Evolutionary conservation across 1,284 basidiomycete species (phyloP).

Genomic region (Ustilago esculenta): DNA sequence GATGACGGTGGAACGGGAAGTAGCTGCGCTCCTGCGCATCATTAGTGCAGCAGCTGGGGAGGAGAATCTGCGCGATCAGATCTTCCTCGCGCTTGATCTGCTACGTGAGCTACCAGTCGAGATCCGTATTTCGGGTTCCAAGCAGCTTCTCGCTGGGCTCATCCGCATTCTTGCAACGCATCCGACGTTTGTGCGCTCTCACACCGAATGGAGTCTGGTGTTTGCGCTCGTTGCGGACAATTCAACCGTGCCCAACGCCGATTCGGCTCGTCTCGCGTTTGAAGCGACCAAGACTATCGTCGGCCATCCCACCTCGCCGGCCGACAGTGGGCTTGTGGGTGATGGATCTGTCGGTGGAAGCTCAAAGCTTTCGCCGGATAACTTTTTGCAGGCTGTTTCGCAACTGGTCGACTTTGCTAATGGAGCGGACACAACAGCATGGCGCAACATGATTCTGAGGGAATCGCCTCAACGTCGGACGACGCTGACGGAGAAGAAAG

Average conservation of each 20-base stretch:
- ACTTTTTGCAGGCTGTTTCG: slow-evolving; percentile 81
- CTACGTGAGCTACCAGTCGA: slow-evolving; percentile 80
- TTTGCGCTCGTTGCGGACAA: slow-evolving; percentile 82
- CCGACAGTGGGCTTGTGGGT: too few relatives aligned
- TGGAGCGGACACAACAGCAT: slow-evolving; percentile 50
- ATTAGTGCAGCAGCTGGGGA: slow-evolving; percentile 19
- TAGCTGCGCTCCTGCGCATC: slow-evolving; percentile 71
- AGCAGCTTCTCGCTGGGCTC: slow-evolving; percentile 88
- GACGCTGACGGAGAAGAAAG: slow-evolving; percentile 66
- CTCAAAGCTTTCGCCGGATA: slow-evolving; percentile 75
- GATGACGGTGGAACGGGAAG: slow-evolving; percentile 91
- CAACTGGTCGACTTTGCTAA: slow-evolving; percentile 85
- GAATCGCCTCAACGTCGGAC: slow-evolving; percentile 31
- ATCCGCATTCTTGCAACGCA: slow-evolving; percentile 80
- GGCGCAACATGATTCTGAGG: slow-evolving; percentile 44
- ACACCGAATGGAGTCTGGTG: slow-evolving; percentile 92
- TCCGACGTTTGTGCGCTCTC: slow-evolving; percentile 68
- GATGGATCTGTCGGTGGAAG: too few relatives aligned
- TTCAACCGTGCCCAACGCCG: slow-evolving; percentile 82
- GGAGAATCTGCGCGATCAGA: slow-evolving; percentile 79
- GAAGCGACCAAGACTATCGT: slow-evolving; percentile 66
- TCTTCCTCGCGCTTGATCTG: slow-evolving; percentile 91
- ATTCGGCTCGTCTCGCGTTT: slow-evolving; percentile 85
- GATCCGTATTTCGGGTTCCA: slow-evolving; percentile 84
- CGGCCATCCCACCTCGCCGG: slow-evolving; percentile 70